A percentile compares a stretch with the other conserved stretches of the same genome.
These are phyloP conservation scores for Tuber indicum DNA, from an alignment of 495 filamentous ascomycete species.

Conservation along the genomic window DNA sequence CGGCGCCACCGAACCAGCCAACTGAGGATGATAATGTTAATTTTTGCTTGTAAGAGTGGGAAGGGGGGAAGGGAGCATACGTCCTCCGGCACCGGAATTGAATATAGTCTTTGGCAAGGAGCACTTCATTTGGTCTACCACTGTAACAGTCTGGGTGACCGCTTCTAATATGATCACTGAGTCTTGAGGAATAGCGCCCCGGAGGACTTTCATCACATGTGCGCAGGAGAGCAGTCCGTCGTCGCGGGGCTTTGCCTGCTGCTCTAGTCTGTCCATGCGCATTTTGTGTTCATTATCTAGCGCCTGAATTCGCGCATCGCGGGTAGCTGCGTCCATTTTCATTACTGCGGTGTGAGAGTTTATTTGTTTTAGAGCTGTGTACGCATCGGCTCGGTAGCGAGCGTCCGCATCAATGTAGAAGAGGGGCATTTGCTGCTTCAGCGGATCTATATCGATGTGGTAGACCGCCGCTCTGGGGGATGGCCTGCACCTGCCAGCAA, in stretches of 20 bases:
- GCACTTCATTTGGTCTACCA: conserved; percentile 74
- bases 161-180: conserved; percentile 84
- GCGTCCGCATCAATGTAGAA: conserved; percentile 69
- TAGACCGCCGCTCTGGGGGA: conserved; percentile 59
- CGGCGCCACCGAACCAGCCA: conserved; percentile 89
- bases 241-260: conserved; percentile 51
- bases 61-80: conserved; percentile 19
- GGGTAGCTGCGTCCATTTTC: not conserved
- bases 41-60: not conserved
- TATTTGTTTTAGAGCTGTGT: conserved; percentile 64
- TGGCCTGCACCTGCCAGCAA: conserved; percentile 49
- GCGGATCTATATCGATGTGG: conserved; percentile 78
- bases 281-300: conserved; percentile 57
- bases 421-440: conserved; percentile 81
- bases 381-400: conserved; percentile 69
- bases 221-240: conserved; percentile 64
- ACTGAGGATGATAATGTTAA: conserved; percentile 43
- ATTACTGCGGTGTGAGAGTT: conserved; percentile 48
- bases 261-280: conserved; percentile 54
- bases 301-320: conserved; percentile 48
- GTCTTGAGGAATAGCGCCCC: conserved; percentile 60
- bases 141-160: conserved; percentile 72
- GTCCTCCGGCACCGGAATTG: conserved; percentile 88
- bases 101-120: conserved; percentile 75
- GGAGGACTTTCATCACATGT: conserved; percentile 61